A percentile compares a stretch with the other conserved stretches of the same genome.
Evolutionary conservation across 2,329 filamentous ascomycete species (phyloP).

Genomic region (Aspergillus japonicus): DNA sequence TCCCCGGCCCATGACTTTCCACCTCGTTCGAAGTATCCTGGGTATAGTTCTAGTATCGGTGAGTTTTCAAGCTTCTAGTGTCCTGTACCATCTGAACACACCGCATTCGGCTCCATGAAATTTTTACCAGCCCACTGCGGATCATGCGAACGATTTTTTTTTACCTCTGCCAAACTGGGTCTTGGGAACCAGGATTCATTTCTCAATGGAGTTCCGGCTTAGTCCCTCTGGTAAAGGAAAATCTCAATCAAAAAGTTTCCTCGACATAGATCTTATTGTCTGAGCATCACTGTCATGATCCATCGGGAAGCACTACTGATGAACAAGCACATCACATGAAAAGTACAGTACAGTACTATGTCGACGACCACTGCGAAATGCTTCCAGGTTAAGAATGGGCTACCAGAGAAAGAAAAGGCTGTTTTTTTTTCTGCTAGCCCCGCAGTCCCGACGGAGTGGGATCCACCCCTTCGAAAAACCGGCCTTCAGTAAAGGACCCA

Average conservation of each 20-base stretch:
- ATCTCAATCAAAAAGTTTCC: not conserved
- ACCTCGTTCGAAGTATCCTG: not conserved
- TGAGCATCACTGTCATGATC: too few species aligned
- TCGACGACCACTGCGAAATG: too few species aligned
- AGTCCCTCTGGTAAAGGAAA: not conserved
- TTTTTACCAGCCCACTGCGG: constrained; percentile 24
- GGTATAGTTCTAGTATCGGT: not conserved
- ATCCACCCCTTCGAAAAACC: constrained; percentile 16
- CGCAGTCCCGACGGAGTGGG: constrained; percentile 16
- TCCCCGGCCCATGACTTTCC: not conserved
- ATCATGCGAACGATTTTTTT: constrained; percentile 10
- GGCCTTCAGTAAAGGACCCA: constrained; percentile 3
- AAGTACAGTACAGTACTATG: not conserved
- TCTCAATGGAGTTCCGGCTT: not conserved
- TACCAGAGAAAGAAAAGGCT: not conserved
- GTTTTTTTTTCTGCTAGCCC: constrained; percentile 11
- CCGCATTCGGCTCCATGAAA: constrained; percentile 20
- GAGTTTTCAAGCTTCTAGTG: not conserved
- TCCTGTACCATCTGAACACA: constrained; percentile 14
- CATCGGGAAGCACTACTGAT: too few species aligned
- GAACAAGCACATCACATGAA: not conserved
- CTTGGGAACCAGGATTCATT: not conserved
- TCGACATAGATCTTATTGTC: too few species aligned
- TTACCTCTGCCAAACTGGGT: not conserved
- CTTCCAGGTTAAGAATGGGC: not conserved